A percentile compares a stretch with the other conserved stretches of the same genome.
phyloP scores from a whole-genome alignment of 768 basidiomycete genomes.

The Leucocoprinus leucothites region DNA sequence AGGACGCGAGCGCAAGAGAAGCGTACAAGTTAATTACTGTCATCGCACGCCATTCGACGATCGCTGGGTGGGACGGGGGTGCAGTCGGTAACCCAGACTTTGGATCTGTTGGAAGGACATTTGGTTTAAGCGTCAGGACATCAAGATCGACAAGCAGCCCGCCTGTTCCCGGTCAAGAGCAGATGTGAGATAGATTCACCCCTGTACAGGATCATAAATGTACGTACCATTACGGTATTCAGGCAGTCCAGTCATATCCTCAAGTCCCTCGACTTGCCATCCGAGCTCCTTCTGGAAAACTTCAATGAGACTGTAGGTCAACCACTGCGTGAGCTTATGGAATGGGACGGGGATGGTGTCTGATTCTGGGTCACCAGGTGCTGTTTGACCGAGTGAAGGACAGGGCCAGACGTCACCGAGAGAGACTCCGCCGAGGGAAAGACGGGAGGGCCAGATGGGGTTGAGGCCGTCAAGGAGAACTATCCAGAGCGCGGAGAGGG shows the following conservation, averaged over 20 bases:
- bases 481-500: conserved; percentile 77
- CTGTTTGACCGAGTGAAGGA: conserved; percentile 36
- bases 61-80: conserved; percentile 78
- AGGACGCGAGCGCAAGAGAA: no score
- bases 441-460: conserved; percentile 86
- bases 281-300: conserved; percentile 72
- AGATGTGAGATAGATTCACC: no score
- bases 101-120: conserved; percentile 47
- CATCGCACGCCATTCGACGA: conserved; percentile 96
- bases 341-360: conserved; percentile 79
- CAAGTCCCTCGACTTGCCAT: conserved; percentile 78
- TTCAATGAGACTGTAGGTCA: conserved; percentile 86
- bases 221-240: conserved; percentile 87
- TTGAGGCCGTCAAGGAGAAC: conserved; percentile 79
- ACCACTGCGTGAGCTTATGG: conserved; percentile 95
- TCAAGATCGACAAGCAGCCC: conserved; percentile 86
- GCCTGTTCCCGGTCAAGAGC: conserved; percentile 49
- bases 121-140: conserved; percentile 66
- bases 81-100: conserved; percentile 58
- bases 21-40: conserved; percentile 90
- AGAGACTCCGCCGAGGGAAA: conserved; percentile 59
- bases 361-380: conserved; percentile 38
- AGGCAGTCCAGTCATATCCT: conserved; percentile 88
- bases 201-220: conserved; percentile 3
- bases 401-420: conserved; percentile 97